Conservation (phyloP, 805 yeast genomes). For the Jamesozyma lodderae region DNA sequence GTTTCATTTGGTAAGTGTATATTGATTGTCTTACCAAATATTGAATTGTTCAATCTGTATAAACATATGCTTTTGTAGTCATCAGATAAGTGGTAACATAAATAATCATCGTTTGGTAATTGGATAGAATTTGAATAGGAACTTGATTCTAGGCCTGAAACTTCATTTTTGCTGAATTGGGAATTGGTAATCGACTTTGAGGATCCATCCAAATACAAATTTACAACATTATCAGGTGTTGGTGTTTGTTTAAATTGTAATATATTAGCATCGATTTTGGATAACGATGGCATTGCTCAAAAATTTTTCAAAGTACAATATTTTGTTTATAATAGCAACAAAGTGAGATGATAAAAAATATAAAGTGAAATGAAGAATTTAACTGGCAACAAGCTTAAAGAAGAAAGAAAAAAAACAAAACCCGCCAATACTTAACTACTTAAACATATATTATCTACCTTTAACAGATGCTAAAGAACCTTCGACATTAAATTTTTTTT, state of each 20-base stretch:
- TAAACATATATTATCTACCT: no score
- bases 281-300: conserved; percentile 8
- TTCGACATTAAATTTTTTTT: no score
- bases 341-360: no score
- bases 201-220: conserved; percentile 13
- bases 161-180: background rate
- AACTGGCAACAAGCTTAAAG: no score
- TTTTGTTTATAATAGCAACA: no score
- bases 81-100: conserved; percentile 23
- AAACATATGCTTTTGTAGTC: conserved; percentile 16
- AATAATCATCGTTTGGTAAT: conserved; percentile 12
- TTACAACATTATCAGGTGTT: conserved; percentile 10
- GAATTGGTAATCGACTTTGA: background rate
- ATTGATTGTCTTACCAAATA: conserved; percentile 16
- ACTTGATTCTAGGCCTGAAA: conserved; percentile 7
- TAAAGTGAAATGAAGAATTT: no score
- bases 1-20: conserved; percentile 21
- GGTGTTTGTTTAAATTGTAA: conserved; percentile 13
- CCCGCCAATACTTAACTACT: no score
- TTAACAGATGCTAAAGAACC: no score
- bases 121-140: conserved; percentile 18
- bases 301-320: no score
- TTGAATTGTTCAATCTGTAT: conserved; percentile 16
- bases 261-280: conserved; percentile 23
- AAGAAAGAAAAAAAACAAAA: no score